These are phyloP conservation scores for Paecilomyces formosus DNA, from an alignment of 2,329 filamentous ascomycete species.

Conservation along the genomic window DNA sequence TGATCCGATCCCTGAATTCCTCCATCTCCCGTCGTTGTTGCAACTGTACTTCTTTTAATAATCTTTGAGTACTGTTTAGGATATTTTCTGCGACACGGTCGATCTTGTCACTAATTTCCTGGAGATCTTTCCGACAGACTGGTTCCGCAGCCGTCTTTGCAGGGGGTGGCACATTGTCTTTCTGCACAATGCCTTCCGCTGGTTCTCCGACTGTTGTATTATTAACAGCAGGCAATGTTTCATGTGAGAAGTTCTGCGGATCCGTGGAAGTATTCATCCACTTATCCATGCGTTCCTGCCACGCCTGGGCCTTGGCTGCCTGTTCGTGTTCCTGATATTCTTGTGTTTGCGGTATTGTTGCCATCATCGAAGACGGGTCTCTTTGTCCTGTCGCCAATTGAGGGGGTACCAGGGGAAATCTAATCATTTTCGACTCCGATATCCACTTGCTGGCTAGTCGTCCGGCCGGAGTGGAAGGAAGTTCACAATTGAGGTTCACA, in stretches of 20 bases:
- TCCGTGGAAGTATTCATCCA: background rate
- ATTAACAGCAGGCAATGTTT: background rate
- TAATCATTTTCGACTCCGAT: background rate
- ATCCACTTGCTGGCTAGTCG: background rate
- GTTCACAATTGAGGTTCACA: background rate
- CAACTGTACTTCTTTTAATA: background rate
- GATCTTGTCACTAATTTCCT: background rate
- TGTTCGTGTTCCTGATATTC: background rate
- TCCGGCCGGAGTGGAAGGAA: background rate
- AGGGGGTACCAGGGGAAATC: too few species aligned
- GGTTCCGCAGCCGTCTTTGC: background rate
- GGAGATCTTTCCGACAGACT: background rate
- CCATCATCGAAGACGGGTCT: too few species aligned
- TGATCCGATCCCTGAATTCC: background rate
- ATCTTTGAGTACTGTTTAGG: background rate
- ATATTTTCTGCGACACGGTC: background rate
- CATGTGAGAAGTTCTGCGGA: background rate
- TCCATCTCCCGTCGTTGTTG: background rate
- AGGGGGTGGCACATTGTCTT: background rate
- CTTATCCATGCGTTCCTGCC: background rate
- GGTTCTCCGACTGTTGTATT: background rate
- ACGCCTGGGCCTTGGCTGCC: background rate
- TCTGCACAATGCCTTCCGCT: background rate
- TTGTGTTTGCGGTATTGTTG: background rate
- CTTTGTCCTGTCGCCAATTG: too few species aligned